Conservation (phyloP, 345 rosid genomes). For the Gossypium bickii region DNA sequence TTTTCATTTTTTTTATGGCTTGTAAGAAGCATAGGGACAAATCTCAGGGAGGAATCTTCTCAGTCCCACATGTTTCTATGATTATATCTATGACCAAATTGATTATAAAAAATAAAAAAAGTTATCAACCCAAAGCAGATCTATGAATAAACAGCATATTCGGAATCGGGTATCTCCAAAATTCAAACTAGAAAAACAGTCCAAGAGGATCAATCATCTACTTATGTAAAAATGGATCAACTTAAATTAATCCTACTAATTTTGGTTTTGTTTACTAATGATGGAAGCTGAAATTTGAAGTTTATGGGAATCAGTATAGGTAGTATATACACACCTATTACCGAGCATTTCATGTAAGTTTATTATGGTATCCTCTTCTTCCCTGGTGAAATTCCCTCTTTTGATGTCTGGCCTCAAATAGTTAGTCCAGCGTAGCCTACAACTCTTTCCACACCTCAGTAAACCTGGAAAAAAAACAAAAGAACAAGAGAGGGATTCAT, state of each 20-base stretch:
- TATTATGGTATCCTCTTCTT: constrained; percentile 72
- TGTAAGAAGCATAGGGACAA: constrained; percentile 5
- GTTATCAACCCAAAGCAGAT: constrained; percentile 3
- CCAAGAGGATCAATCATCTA: not conserved
- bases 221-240: not conserved
- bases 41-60: constrained; percentile 23
- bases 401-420: constrained; percentile 78
- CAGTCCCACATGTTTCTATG: constrained; percentile 19
- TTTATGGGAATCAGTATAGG: not conserved
- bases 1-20: not conserved
- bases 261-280: not conserved
- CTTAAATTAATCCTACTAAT: no score
- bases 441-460: constrained; percentile 80
- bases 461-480: constrained; percentile 36
- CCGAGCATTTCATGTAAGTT: constrained; percentile 54
- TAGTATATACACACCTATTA: constrained; percentile 40
- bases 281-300: not conserved
- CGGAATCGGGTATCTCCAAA: not conserved
- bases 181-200: not conserved
- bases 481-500: not conserved
- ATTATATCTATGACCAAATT: constrained; percentile 8
- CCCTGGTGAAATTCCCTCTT: constrained; percentile 64
- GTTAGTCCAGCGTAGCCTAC: constrained; percentile 78
- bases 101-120: not conserved
- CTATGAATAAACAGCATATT: not conserved